phyloP scores from a whole-genome alignment of 2,329 filamentous ascomycete species.

The Scolecobasidium constrictum region DNA sequence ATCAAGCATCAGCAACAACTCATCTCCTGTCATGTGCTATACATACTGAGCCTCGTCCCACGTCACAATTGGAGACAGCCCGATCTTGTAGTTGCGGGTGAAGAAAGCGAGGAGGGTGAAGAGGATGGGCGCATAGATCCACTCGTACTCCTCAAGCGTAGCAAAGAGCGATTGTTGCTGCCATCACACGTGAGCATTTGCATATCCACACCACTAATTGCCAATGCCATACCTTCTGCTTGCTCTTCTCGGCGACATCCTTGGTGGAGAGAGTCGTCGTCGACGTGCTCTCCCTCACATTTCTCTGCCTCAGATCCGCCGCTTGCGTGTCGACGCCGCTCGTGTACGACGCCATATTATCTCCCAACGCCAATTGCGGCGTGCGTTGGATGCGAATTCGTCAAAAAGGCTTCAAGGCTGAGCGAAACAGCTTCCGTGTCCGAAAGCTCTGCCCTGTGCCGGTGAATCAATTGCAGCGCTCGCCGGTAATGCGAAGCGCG shows the following conservation, averaged over 20 bases:
- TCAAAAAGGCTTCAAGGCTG: too few relatives aligned
- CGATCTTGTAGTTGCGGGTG: slow-evolving; percentile 58
- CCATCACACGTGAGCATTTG: not conserved
- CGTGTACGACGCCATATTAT: slow-evolving; percentile 4
- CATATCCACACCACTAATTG: not conserved
- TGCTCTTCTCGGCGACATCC: slow-evolving; percentile 32
- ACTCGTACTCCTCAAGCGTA: slow-evolving; percentile 52
- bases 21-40: not conserved
- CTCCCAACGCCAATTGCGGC: not conserved
- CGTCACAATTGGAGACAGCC: slow-evolving; percentile 59
- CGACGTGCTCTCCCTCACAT: slow-evolving; percentile 23
- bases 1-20: slow-evolving; percentile 14
- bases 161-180: slow-evolving; percentile 44
- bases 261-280: slow-evolving; percentile 21
- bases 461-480: too few relatives aligned
- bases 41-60: slow-evolving; percentile 68
- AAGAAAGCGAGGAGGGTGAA: slow-evolving; percentile 54
- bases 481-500: too few relatives aligned
- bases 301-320: slow-evolving; percentile 35
- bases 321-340: slow-evolving; percentile 31
- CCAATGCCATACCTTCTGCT: slow-evolving; percentile 30
- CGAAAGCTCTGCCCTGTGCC: too few relatives aligned
- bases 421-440: too few relatives aligned
- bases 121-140: slow-evolving; percentile 50
- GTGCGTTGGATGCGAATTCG: too few relatives aligned